These are phyloP conservation scores for Corylus americana DNA, from an alignment of 306 rosid genomes.

Conservation along the genomic window DNA sequence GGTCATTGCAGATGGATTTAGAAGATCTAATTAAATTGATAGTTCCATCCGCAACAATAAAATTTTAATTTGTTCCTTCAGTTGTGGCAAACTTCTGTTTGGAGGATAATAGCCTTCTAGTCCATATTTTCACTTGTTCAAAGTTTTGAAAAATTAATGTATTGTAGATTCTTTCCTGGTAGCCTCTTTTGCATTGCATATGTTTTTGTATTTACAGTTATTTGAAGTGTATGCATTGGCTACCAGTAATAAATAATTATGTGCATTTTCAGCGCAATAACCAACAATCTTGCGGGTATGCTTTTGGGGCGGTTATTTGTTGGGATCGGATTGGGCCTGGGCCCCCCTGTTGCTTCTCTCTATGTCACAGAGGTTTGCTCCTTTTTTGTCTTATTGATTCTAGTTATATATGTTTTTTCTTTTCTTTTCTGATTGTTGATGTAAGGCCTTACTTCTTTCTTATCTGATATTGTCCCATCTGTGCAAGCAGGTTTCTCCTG, in stretches of 20 bases:
- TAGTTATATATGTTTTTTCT: slow-evolving; percentile 20
- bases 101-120: not conserved
- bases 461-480: slow-evolving; percentile 24
- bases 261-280: slow-evolving; percentile 71
- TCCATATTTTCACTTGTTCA: not conserved
- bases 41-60: slow-evolving; percentile 7
- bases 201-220: not conserved
- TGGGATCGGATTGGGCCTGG: slow-evolving; percentile 94
- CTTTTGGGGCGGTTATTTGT: slow-evolving; percentile 91
- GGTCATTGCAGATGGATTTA: slow-evolving; percentile 1
- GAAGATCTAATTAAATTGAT: slow-evolving; percentile 5
- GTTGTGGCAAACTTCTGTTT: slow-evolving; percentile 8
- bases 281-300: slow-evolving; percentile 90
- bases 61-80: slow-evolving; percentile 7
- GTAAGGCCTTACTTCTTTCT: slow-evolving; percentile 5
- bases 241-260: not conserved
- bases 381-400: slow-evolving; percentile 24
- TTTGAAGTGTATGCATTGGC: not conserved
- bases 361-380: slow-evolving; percentile 79
- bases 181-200: not conserved
- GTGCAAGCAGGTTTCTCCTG: slow-evolving; percentile 75
- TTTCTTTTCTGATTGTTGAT: slow-evolving; percentile 22
- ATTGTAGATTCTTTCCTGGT: not conserved
- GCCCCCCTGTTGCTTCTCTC: slow-evolving; percentile 85
- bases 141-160: not conserved